These are phyloP conservation scores for Emmonsia crescens DNA, from an alignment of 2,329 filamentous ascomycete genomes.

Conservation along the genomic window DNA sequence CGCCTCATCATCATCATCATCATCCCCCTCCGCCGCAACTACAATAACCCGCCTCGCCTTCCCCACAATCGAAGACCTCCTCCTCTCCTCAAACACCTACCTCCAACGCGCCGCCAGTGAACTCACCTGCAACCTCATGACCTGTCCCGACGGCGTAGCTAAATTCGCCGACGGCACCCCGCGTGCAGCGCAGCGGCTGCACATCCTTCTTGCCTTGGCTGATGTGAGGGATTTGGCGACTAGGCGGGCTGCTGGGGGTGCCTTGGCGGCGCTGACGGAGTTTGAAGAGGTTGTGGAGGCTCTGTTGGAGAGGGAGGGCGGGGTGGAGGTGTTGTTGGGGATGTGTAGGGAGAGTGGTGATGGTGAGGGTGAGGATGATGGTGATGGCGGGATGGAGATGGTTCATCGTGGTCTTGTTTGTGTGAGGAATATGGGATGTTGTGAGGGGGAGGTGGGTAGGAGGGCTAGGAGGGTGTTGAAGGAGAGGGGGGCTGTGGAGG, in stretches of 20 bases:
- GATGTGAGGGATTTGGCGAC: constrained; percentile 76
- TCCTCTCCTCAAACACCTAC: constrained; percentile 63
- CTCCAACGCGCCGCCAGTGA: constrained; percentile 78
- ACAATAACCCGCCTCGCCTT: constrained; percentile 65
- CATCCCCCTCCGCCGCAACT: constrained; percentile 43
- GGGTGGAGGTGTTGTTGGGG: constrained; percentile 65
- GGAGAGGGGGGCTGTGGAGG: constrained; percentile 53
- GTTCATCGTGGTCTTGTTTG: constrained; percentile 62
- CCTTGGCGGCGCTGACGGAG: constrained; percentile 70
- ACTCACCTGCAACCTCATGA: constrained; percentile 73
- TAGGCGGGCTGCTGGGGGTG: constrained; percentile 74
- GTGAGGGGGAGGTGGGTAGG: constrained; percentile 54
- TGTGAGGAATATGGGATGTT: constrained; percentile 59
- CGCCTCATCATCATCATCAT: constrained; percentile 21
- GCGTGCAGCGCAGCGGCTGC: constrained; percentile 61
- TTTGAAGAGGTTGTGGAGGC: constrained; percentile 64
- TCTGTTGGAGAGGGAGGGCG: constrained; percentile 59
- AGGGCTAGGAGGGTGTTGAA: constrained; percentile 51
- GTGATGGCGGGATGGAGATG: constrained; percentile 34
- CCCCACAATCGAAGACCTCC: constrained; percentile 67
- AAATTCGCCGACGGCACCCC: constrained; percentile 45
- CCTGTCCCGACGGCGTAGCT: constrained; percentile 34
- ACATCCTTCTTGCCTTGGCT: constrained; percentile 75
- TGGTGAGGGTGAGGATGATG: constrained; percentile 41
- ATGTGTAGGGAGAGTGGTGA: constrained; percentile 53